A percentile compares a stretch with the other conserved stretches of the same genome.
Conservation (phyloP, 129 eudicot species). For the Smallanthus sonchifolius region DNA sequence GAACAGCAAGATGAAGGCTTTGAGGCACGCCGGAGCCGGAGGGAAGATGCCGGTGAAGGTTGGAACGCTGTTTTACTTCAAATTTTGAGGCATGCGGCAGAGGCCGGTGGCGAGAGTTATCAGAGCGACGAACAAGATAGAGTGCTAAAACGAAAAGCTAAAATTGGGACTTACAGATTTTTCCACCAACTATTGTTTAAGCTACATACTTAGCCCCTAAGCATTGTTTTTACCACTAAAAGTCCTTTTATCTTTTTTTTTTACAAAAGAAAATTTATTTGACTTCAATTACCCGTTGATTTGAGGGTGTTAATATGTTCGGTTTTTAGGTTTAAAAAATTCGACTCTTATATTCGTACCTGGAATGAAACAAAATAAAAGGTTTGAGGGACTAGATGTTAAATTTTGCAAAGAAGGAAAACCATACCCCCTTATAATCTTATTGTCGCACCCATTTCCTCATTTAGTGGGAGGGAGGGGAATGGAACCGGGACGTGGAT, state of each 20-base stretch:
- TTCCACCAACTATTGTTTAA: neutral
- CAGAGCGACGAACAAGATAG: conserved; percentile 4
- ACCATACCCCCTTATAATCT: too few species aligned
- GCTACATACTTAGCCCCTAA: neutral
- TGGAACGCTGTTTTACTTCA: neutral
- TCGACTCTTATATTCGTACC: too few species aligned
- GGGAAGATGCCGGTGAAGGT: neutral
- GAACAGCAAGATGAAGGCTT: neutral
- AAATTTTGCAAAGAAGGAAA: too few species aligned
- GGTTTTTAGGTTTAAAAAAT: too few species aligned
- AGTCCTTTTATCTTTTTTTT: neutral
- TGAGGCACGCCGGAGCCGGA: neutral
- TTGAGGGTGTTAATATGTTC: too few species aligned
- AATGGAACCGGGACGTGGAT: too few species aligned
- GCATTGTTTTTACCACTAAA: neutral
- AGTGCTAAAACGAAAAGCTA: neutral
- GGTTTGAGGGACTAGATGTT: too few species aligned
- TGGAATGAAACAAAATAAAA: too few species aligned
- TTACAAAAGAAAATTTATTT: too few species aligned
- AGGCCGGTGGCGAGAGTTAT: conserved; percentile 2
- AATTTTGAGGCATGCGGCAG: conserved; percentile 8
- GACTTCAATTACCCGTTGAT: too few species aligned
- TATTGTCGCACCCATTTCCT: too few species aligned
- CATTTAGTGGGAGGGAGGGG: too few species aligned
- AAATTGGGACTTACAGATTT: neutral